Evolutionary conservation across 2,329 filamentous ascomycete species (phyloP).

Genomic region (Lachnellula occidentalis): DNA sequence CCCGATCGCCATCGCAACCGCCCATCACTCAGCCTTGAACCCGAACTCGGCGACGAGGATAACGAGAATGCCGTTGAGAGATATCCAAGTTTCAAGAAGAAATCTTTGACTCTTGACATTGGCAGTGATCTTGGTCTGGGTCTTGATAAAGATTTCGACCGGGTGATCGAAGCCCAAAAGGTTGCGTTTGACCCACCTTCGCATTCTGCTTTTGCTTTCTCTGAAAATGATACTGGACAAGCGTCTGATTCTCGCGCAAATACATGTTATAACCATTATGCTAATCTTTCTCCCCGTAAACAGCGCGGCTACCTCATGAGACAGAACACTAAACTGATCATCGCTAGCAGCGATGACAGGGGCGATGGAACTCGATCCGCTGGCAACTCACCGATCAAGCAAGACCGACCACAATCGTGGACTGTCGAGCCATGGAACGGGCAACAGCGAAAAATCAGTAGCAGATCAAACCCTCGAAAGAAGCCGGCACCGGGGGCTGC

Average conservation of each 20-base stretch:
- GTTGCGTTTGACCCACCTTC: constrained; percentile 51
- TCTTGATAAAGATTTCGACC: constrained; percentile 87
- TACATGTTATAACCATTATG: constrained; percentile 33
- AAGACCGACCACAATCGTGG: constrained; percentile 83
- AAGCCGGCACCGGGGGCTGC: constrained; percentile 48
- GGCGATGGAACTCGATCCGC: constrained; percentile 54
- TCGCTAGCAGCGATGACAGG: constrained; percentile 74
- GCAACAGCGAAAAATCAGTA: constrained; percentile 61
- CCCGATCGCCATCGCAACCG: constrained; percentile 55
- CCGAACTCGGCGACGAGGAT: constrained; percentile 24
- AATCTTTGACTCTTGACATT: constrained; percentile 76
- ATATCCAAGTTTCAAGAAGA: constrained; percentile 70
- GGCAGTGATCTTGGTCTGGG: constrained; percentile 73
- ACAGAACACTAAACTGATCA: constrained; percentile 94
- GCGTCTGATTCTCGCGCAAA: constrained; percentile 32
- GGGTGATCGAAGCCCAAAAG: constrained; percentile 96
- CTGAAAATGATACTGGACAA: constrained; percentile 37
- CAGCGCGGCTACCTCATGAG: constrained; percentile 99
- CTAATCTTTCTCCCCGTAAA: constrained; percentile 59
- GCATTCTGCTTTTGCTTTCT: constrained; percentile 19
- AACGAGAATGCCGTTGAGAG: constrained; percentile 38
- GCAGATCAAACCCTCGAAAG: constrained; percentile 42
- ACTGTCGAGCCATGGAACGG: constrained; percentile 96
- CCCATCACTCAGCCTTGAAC: constrained; percentile 43
- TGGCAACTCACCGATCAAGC: constrained; percentile 66